Evolutionary conservation across 352 stramenopile species (phyloP).

Genomic region (Phytophthora sp.): DNA sequence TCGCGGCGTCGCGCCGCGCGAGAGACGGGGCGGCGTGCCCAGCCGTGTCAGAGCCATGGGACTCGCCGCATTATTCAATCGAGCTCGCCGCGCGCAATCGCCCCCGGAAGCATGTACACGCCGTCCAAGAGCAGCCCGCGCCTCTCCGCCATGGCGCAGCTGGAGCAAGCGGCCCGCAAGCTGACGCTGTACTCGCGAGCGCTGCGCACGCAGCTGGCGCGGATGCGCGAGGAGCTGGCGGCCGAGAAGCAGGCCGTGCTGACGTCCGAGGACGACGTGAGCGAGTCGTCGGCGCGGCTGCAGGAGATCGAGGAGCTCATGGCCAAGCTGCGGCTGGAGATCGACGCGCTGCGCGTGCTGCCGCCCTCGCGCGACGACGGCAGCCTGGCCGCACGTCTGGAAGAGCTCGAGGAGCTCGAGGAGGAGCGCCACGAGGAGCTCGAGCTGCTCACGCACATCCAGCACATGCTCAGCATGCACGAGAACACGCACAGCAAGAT

Average conservation of each 20-base stretch:
- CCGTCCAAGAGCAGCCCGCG: constrained; percentile 29
- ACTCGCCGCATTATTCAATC: constrained; percentile 32
- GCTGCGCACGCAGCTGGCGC: constrained; percentile 46
- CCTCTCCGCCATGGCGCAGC: constrained; percentile 28
- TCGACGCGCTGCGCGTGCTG: constrained; percentile 37
- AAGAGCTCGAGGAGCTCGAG: constrained; percentile 63
- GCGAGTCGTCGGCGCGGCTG: constrained; percentile 55
- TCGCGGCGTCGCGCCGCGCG: constrained; percentile 13
- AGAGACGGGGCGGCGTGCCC: neutral
- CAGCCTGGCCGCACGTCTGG: constrained; percentile 33
- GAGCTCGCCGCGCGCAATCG: neutral
- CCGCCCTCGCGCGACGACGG: constrained; percentile 31
- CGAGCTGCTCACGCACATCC: constrained; percentile 58
- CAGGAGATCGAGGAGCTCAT: constrained; percentile 73
- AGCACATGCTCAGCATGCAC: constrained; percentile 54
- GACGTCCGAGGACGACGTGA: constrained; percentile 58
- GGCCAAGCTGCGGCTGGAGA: constrained; percentile 52
- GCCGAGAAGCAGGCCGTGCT: constrained; percentile 43
- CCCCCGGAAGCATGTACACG: constrained; percentile 25
- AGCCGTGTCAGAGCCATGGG: neutral
- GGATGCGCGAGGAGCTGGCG: constrained; percentile 41
- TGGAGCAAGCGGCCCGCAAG: constrained; percentile 56
- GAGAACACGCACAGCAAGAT: constrained; percentile 44
- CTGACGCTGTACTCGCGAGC: constrained; percentile 54
- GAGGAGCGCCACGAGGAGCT: constrained; percentile 72